Base-by-base conservation (phyloP, 805 yeast species). In the Candida piceae region DNA sequence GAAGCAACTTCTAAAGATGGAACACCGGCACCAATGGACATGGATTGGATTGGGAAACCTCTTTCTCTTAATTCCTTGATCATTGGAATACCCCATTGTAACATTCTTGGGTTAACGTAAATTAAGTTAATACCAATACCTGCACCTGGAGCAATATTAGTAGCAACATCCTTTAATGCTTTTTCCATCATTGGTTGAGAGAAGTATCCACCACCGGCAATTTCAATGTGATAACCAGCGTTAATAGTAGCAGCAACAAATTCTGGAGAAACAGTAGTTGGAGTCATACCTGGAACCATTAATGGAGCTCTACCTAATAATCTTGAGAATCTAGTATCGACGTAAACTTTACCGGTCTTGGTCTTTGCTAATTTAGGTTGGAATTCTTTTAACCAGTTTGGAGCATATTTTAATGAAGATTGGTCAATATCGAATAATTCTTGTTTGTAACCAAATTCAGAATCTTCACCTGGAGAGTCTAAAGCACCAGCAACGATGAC, bases 241-340 rank as follows among this genome's bases (percentile, higher is more conserved):
- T 89, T 88, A 57, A 89, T 74, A 20, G 97, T 82, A 22, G 96
- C 95, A 44, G 95, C 83, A 40, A 93, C 94, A 54, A 93, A 89
- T 45, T 85, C 89, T 32, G 97, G 93, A 49, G 85, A 82, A 39
- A 89, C 97, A 22, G 98, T 93, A 30, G 95, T 78, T 60, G 99
- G 99, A 28, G 98, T 93, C 99, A 93, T 93, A 70, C 98, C 99
- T 26, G 99, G 96, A 50, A 93, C 93, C 82, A 94, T 82, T 50
- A 93, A 69, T 42, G 98, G 99, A 45, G 98, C 89, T 65, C 88
- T 84, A 45, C 97, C 95, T 46, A 93, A 67, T 52, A 93, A 74
- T 61, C 89, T 75, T 35, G 96, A 85, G 67, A 90, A 88, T 67
- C 88, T 89, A 52, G 99, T 93, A 63, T 89, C 94, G 41, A 93